Evolutionary conservation across 257 asterid genomes (phyloP).

Genomic region (Ilex aquifolium): DNA sequence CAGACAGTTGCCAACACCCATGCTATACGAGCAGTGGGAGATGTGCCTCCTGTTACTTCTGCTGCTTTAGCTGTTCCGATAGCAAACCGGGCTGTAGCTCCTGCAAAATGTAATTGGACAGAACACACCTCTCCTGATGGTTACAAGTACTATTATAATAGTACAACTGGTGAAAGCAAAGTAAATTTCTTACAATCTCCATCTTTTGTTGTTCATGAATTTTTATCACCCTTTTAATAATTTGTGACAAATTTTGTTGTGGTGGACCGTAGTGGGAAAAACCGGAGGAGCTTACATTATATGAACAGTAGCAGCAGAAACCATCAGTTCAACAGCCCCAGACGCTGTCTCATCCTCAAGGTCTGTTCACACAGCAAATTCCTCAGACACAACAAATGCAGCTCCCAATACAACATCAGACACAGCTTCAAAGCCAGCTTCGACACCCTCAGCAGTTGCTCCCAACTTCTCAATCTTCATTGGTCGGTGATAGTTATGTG

Average conservation of each 20-base stretch:
- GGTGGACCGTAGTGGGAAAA: conserved; percentile 72
- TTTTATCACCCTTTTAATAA: neutral
- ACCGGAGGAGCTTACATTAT: conserved; percentile 64
- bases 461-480: conserved; percentile 51
- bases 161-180: conserved; percentile 89
- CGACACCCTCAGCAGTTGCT: conserved; percentile 39
- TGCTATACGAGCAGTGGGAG: conserved; percentile 36
- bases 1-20: conserved; percentile 35
- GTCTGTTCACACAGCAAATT: conserved; percentile 40
- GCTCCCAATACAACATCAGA: conserved; percentile 45
- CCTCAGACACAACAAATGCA: conserved; percentile 64
- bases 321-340: conserved; percentile 45
- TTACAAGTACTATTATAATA: conserved; percentile 81
- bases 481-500: conserved; percentile 33
- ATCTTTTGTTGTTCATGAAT: neutral
- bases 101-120: conserved; percentile 62
- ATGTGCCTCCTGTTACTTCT: conserved; percentile 32
- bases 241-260: neutral
- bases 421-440: conserved; percentile 44
- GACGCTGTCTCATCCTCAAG: conserved; percentile 45
- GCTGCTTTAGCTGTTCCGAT: conserved; percentile 27
- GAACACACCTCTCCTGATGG: conserved; percentile 96
- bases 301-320: conserved; percentile 56
- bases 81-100: conserved; percentile 21
- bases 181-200: conserved; percentile 31